Conservation (phyloP, 768 basidiomycete species). For the Lepiota brunneoincarnata region DNA sequence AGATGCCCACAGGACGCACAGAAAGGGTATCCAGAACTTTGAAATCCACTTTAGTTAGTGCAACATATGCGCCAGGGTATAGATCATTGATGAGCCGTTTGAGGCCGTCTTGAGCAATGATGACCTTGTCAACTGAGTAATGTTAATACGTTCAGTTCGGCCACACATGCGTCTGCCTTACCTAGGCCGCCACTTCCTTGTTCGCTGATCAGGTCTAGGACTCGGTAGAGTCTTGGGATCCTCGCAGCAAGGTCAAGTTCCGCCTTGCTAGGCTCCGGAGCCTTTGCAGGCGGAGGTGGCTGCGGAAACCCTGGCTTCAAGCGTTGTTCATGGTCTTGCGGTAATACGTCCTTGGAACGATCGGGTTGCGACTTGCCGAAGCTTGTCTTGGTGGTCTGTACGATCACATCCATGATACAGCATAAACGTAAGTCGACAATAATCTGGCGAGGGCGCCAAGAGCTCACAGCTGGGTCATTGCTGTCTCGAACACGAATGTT, state of each 20-base stretch:
- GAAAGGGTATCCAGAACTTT: constrained; percentile 40
- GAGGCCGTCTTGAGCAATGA: constrained; percentile 53
- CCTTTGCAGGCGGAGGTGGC: no score
- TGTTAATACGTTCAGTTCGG: neutral
- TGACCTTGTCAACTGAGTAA: constrained; percentile 54
- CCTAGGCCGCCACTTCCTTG: constrained; percentile 38
- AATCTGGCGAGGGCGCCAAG: neutral
- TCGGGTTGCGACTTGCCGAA: neutral
- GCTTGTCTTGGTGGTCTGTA: neutral
- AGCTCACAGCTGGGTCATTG: neutral
- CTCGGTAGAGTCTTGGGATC: constrained; percentile 5
- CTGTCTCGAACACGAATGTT: neutral
- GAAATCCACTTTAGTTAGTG: constrained; percentile 58
- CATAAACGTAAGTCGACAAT: neutral
- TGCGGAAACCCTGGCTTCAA: neutral
- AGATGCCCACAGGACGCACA: constrained; percentile 53
- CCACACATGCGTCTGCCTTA: constrained; percentile 18
- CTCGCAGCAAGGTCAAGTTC: neutral
- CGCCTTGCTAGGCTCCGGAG: neutral
- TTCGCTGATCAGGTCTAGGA: constrained; percentile 19
- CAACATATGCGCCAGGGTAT: constrained; percentile 48
- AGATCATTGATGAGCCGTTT: constrained; percentile 45
- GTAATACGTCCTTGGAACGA: neutral
- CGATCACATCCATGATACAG: neutral
- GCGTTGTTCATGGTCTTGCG: neutral